Conservation (phyloP, 2,329 filamentous ascomycete genomes). For the Pestalotiopsis sp. region DNA sequence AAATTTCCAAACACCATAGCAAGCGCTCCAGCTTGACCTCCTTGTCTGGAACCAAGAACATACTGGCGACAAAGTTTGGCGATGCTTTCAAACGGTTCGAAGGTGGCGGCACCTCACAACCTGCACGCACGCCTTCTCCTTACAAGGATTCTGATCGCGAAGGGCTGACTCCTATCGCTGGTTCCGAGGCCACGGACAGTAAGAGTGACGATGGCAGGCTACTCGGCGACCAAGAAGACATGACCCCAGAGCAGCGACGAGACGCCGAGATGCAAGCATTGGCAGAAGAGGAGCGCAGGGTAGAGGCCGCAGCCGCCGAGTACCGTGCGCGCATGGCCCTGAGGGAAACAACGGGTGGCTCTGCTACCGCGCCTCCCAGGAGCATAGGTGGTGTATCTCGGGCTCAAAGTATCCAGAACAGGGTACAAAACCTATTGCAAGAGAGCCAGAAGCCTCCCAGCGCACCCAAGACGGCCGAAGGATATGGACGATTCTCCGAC, state of each 20-base stretch:
- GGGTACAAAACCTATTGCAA: constrained; percentile 82
- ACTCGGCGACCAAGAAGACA: constrained; percentile 67
- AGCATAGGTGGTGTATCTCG: constrained; percentile 63
- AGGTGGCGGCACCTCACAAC: constrained; percentile 35
- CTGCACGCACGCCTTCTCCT: constrained; percentile 51
- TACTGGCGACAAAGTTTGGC: constrained; percentile 86
- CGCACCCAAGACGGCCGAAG: constrained; percentile 75
- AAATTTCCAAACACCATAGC: constrained; percentile 59
- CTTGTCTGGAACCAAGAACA: constrained; percentile 74
- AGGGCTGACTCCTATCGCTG: constrained; percentile 71
- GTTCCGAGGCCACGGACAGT: constrained; percentile 73
- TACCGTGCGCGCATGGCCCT: constrained; percentile 77
- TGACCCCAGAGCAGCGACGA: constrained; percentile 86
- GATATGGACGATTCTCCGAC: constrained; percentile 87
- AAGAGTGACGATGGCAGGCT: constrained; percentile 68
- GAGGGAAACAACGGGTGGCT: constrained; percentile 46
- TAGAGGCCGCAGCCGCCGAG: constrained; percentile 86
- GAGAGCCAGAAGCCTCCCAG: constrained; percentile 69
- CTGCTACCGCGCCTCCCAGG: constrained; percentile 48
- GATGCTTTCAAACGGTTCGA: constrained; percentile 95
- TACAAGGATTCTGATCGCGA: constrained; percentile 50
- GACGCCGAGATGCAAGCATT: constrained; percentile 84
- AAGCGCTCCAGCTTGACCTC: constrained; percentile 78
- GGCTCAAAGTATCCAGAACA: constrained; percentile 87
- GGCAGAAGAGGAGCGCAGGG: constrained; percentile 85